Evolutionary conservation across 345 rosid species (phyloP).

Genomic region (Brassica cretica): DNA sequence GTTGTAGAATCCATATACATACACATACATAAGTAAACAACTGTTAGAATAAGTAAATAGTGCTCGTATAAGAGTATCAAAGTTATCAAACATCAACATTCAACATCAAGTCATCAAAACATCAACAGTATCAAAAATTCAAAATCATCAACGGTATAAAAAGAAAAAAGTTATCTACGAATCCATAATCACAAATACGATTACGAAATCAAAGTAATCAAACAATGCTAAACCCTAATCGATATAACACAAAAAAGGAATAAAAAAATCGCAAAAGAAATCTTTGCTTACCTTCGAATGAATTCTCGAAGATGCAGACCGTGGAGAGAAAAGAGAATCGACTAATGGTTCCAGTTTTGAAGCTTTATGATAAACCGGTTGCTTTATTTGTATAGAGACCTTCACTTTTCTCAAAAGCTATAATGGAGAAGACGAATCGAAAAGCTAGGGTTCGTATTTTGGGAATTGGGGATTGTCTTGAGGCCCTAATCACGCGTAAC

Average conservation of each 20-base stretch:
- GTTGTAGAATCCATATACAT: not conserved
- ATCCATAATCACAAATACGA: not conserved
- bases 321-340: not conserved
- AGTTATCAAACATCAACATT: no score
- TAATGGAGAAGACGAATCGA: not conserved
- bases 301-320: not conserved
- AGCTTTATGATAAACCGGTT: not conserved
- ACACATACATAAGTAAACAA: not conserved
- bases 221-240: not conserved
- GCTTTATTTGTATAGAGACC: not conserved
- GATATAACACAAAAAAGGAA: no score
- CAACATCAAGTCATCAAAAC: no score
- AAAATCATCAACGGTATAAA: no score
- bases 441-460: not conserved
- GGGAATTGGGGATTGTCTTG: not conserved
- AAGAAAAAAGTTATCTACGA: no score
- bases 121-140: no score
- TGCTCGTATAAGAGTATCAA: no score
- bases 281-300: not conserved
- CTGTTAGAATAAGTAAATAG: not conserved
- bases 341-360: not conserved
- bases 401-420: not conserved
- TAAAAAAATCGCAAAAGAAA: not conserved
- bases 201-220: not conserved
- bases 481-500: not conserved